These are phyloP conservation scores for Ustulina deusta DNA, from an alignment of 2,329 filamentous ascomycete genomes.

Conservation along the genomic window DNA sequence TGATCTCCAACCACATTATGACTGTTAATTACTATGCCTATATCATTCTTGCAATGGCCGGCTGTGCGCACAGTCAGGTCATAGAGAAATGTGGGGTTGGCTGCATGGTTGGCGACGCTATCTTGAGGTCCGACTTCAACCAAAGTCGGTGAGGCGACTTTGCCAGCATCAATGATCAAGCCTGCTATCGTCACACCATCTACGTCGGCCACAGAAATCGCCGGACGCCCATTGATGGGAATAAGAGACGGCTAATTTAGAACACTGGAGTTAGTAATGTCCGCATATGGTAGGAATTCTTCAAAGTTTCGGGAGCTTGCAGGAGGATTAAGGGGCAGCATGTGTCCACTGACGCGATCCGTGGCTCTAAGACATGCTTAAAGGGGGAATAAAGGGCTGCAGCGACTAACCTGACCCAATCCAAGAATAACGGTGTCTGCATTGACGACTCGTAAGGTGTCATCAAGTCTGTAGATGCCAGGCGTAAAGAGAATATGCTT, in stretches of 20 bases:
- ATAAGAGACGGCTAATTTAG: conserved; percentile 51
- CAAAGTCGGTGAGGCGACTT: conserved; percentile 45
- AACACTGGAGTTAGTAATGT: too few relatives aligned
- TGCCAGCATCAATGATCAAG: conserved; percentile 50
- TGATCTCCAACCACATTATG: conserved; percentile 50
- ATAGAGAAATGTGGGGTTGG: conserved; percentile 51
- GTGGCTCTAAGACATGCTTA: too few relatives aligned
- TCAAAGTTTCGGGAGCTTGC: too few relatives aligned
- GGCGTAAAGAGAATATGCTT: conserved; percentile 51
- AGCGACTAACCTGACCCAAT: too few relatives aligned
- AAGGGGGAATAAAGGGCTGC: too few relatives aligned
- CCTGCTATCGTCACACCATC: conserved; percentile 51
- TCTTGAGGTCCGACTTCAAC: conserved; percentile 48
- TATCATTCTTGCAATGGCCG: conserved; percentile 46
- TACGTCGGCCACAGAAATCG: conserved; percentile 47
- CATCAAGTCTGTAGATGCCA: conserved; percentile 50
- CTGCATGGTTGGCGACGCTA: conserved; percentile 42
- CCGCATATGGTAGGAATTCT: too few relatives aligned
- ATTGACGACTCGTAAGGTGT: conserved; percentile 44
- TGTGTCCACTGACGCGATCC: too few relatives aligned
- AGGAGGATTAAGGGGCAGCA: too few relatives aligned
- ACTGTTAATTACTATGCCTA: conserved; percentile 51
- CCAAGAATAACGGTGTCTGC: conserved; percentile 50
- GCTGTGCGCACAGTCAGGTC: conserved; percentile 51
- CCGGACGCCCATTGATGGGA: conserved; percentile 45